These are phyloP conservation scores for Calycina herbarum DNA, from an alignment of 2,329 filamentous ascomycete genomes.

Conservation along the genomic window DNA sequence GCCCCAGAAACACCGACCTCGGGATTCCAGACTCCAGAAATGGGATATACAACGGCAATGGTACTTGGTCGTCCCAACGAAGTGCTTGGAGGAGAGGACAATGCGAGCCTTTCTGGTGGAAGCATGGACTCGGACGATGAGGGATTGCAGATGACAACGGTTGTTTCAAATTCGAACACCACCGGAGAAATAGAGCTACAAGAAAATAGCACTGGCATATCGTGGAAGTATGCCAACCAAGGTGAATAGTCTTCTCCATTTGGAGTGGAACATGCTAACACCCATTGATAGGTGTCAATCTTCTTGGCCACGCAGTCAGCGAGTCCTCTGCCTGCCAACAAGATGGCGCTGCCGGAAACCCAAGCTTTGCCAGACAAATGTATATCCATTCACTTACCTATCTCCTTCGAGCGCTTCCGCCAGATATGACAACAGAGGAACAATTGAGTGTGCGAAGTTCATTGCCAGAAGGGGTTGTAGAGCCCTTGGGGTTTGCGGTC, in stretches of 20 bases:
- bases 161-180: background rate
- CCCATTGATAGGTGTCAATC: conserved; percentile 42
- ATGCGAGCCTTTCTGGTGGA: conserved; percentile 23
- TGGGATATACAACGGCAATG: conserved; percentile 28
- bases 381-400: conserved; percentile 66
- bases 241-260: conserved; percentile 37
- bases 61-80: conserved; percentile 21
- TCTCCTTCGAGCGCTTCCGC: conserved; percentile 62
- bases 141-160: conserved; percentile 5
- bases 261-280: background rate
- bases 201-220: conserved; percentile 42
- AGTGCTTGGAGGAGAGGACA: conserved; percentile 18
- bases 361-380: conserved; percentile 56
- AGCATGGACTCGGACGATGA: conserved; percentile 27
- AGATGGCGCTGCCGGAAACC: conserved; percentile 38
- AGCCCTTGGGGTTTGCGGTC: conserved; percentile 24
- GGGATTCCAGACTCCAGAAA: conserved; percentile 34
- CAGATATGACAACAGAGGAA: conserved; percentile 57
- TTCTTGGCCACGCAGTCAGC: conserved; percentile 47
- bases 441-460: conserved; percentile 51
- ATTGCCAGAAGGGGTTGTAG: conserved; percentile 43
- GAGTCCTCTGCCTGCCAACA: conserved; percentile 42
- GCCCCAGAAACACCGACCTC: conserved; percentile 34
- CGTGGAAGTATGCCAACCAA: conserved; percentile 53
- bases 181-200: conserved; percentile 19